Conservation (phyloP, 768 basidiomycete genomes). For the Mycena olivaceomarginata region DNA sequence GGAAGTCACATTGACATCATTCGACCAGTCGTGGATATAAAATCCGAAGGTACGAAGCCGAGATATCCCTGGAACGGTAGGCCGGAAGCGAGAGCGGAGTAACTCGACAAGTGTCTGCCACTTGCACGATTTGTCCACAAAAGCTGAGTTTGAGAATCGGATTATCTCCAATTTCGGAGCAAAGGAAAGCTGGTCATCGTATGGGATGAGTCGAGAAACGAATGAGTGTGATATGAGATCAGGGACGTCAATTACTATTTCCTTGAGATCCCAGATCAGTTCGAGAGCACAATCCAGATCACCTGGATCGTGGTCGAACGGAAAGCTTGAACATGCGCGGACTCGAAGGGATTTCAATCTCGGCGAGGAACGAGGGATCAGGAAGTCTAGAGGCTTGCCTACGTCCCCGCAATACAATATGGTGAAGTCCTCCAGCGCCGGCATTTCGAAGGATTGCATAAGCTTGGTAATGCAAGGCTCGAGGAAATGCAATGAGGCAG, state of each 20-base stretch:
- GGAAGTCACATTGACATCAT: not conserved
- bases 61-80: not conserved
- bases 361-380: not conserved
- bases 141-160: constrained; percentile 36
- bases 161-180: constrained; percentile 36
- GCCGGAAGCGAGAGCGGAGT: constrained; percentile 22
- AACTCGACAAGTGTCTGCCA: constrained; percentile 18
- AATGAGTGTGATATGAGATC: not conserved
- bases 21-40: not conserved
- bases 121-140: constrained; percentile 6
- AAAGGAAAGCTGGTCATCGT: not conserved
- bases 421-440: constrained; percentile 24
- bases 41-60: constrained; percentile 16
- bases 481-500: constrained; percentile 4
- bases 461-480: not conserved
- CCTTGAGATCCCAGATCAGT: constrained; percentile 14
- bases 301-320: too few relatives aligned
- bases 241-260: constrained; percentile 23
- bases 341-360: constrained; percentile 18
- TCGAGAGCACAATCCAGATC: constrained; percentile 1
- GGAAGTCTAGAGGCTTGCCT: not conserved
- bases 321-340: not conserved
- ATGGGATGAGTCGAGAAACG: constrained; percentile 6
- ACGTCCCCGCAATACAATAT: not conserved
- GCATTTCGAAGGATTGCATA: constrained; percentile 19